A percentile compares a stretch with the other conserved stretches of the same genome.
phyloP scores from a whole-genome alignment of 495 filamentous ascomycete genomes.

The Friedmanniomyces simplex region DNA sequence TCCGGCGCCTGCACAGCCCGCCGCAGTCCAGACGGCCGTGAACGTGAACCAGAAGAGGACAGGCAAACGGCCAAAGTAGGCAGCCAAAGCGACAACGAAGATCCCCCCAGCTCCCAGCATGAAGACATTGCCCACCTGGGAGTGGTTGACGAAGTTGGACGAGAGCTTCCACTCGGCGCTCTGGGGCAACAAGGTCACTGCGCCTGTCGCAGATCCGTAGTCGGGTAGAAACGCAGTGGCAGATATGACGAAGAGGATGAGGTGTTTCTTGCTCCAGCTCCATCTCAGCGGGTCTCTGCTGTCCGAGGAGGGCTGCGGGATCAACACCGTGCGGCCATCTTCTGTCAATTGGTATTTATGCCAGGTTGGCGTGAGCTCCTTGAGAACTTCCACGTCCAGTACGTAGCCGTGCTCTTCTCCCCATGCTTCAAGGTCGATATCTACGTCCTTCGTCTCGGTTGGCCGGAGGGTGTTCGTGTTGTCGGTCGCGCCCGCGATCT shows the following conservation, averaged over 20 bases:
- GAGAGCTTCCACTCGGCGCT: constrained; percentile 39
- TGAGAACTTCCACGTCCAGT: constrained; percentile 17
- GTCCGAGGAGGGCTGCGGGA: constrained; percentile 49
- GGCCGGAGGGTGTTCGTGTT: neutral
- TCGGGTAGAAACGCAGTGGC: constrained; percentile 47
- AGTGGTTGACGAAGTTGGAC: constrained; percentile 43
- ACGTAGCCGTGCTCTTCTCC: constrained; percentile 19
- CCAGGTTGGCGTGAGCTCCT: constrained; percentile 8
- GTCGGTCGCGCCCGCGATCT: neutral
- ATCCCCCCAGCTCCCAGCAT: constrained; percentile 48
- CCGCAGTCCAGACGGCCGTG: constrained; percentile 39
- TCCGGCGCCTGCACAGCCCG: constrained; percentile 44
- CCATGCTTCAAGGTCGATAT: constrained; percentile 18
- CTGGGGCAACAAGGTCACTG: constrained; percentile 45
- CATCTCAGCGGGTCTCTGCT: constrained; percentile 53
- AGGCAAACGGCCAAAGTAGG: constrained; percentile 51
- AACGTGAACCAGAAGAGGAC: constrained; percentile 49
- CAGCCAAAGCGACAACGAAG: constrained; percentile 44
- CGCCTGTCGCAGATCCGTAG: constrained; percentile 46
- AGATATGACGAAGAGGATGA: constrained; percentile 44
- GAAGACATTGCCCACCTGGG: constrained; percentile 47
- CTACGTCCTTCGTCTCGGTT: neutral
- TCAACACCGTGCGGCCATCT: constrained; percentile 40
- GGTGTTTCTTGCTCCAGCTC: constrained; percentile 41
- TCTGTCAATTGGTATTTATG: constrained; percentile 18